These are phyloP conservation scores for Pholiota microspora DNA, from an alignment of 768 basidiomycete genomes.

Conservation along the genomic window DNA sequence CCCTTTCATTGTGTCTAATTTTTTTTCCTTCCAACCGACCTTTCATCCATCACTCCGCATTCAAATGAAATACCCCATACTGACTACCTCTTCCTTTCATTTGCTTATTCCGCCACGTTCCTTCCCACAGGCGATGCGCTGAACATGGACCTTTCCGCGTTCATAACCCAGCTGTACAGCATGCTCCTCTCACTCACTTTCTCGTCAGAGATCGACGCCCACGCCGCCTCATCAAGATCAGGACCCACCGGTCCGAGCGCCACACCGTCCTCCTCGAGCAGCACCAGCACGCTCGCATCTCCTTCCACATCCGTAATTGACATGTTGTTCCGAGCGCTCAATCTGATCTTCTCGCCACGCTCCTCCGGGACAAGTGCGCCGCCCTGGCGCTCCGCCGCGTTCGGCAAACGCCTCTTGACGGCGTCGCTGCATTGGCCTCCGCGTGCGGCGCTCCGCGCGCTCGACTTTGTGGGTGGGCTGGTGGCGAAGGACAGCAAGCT, in stretches of 20 bases:
- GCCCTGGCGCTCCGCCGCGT: constrained; percentile 82
- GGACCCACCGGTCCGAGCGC: neutral
- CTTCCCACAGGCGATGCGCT: constrained; percentile 81
- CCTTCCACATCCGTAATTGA: constrained; percentile 38
- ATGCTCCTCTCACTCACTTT: constrained; percentile 76
- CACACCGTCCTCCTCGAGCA: constrained; percentile 12
- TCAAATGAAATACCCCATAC: neutral
- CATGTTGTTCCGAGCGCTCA: constrained; percentile 84
- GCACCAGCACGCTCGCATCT: constrained; percentile 18
- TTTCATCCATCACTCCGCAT: too few relatives aligned
- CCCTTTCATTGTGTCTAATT: neutral
- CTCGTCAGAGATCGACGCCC: constrained; percentile 56
- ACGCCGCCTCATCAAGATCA: constrained; percentile 2
- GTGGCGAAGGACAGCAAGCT: constrained; percentile 77
- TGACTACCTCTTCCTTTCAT: neutral
- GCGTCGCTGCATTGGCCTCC: constrained; percentile 83
- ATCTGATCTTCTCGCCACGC: constrained; percentile 78
- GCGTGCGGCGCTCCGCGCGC: constrained; percentile 54
- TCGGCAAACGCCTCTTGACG: constrained; percentile 87
- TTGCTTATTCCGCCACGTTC: constrained; percentile 3
- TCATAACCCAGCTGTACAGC: constrained; percentile 80
- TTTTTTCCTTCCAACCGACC: neutral
- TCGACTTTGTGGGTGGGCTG: constrained; percentile 73
- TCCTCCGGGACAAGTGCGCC: constrained; percentile 53
- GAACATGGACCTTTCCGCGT: constrained; percentile 91